These are phyloP conservation scores for Musa itinerans DNA, from an alignment of 176 grass and related monocot genomes.

Conservation along the genomic window DNA sequence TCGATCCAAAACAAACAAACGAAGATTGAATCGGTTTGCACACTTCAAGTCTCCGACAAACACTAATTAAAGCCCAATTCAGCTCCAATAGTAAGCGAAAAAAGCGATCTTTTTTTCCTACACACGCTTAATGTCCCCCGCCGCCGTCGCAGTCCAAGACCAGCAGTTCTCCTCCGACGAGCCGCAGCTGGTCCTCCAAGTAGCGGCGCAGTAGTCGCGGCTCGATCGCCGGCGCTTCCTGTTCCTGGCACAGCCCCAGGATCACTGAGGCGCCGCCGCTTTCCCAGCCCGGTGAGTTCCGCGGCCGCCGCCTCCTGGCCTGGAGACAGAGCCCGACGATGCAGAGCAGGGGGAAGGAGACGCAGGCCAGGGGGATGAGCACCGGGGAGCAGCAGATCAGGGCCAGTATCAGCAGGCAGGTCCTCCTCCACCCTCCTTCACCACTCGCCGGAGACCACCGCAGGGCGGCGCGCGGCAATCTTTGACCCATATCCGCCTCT, in stretches of 20 bases:
- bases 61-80: too few species aligned
- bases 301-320: background rate
- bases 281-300: background rate
- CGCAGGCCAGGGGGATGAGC: conserved; percentile 6
- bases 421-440: background rate
- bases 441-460: background rate
- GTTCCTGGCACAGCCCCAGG: background rate
- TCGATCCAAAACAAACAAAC: too few species aligned
- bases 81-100: too few species aligned
- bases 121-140: background rate
- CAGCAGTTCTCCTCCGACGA: background rate
- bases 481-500: background rate
- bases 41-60: too few species aligned
- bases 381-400: conserved; percentile 7
- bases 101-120: background rate
- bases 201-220: background rate
- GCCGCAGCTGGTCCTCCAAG: conserved; percentile 7
- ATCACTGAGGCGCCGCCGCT: background rate
- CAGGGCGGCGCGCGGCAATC: background rate
- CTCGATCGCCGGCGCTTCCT: background rate
- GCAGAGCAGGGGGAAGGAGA: conserved; percentile 7
- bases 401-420: background rate
- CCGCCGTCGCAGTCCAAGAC: background rate
- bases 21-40: too few species aligned
- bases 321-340: conserved; percentile 3